These are phyloP conservation scores for Fusarium dimerum DNA, from an alignment of 2,329 filamentous ascomycete genomes.

Conservation along the genomic window DNA sequence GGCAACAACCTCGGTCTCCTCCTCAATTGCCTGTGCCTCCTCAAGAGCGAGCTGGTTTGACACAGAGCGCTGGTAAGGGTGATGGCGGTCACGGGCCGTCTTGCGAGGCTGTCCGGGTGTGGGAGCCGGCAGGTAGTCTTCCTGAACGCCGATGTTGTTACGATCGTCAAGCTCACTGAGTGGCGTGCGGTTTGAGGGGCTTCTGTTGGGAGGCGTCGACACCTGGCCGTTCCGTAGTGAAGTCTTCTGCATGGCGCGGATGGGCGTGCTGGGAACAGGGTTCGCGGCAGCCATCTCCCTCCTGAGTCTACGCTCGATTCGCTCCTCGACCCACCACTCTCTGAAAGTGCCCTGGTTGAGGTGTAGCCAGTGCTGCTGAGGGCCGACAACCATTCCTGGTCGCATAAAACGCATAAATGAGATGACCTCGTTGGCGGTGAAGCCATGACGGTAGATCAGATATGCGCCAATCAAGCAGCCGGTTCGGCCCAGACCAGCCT, in stretches of 20 bases:
- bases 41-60: conserved; percentile 44
- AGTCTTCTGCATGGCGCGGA: conserved; percentile 61
- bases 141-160: conserved; percentile 67
- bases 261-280: conserved; percentile 58
- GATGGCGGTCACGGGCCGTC: conserved; percentile 75
- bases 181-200: conserved; percentile 73
- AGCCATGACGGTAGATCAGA: conserved; percentile 94
- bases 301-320: conserved; percentile 68
- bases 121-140: conserved; percentile 91
- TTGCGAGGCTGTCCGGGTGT: conserved; percentile 96
- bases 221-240: conserved; percentile 65
- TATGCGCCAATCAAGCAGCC: conserved; percentile 97
- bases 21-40: conserved; percentile 54
- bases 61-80: conserved; percentile 67
- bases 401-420: conserved; percentile 99
- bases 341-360: conserved; percentile 95
- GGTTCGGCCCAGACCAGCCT: conserved; percentile 91
- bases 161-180: conserved; percentile 93
- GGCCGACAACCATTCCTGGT: conserved; percentile 97
- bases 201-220: conserved; percentile 82
- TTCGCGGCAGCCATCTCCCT: conserved; percentile 58
- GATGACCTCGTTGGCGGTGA: conserved; percentile 96
- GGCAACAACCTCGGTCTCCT: conserved; percentile 62
- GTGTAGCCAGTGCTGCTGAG: conserved; percentile 98
- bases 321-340: conserved; percentile 97